A percentile compares a stretch with the other conserved stretches of the same genome.
Conservation (phyloP, 257 asterid genomes). For the Vinca minor region DNA sequence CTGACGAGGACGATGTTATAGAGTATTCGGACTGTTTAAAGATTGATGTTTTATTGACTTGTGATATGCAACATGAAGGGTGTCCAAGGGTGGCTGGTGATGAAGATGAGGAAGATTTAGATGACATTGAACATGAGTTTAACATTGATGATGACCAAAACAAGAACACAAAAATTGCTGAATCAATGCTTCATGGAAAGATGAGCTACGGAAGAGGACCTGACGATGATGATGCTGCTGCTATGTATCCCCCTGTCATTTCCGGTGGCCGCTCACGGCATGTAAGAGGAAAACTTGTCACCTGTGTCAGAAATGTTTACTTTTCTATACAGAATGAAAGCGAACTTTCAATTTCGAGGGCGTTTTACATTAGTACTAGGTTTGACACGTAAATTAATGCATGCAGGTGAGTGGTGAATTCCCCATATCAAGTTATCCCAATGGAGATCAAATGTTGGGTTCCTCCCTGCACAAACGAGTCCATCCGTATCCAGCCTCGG, state of each 20-base stretch:
- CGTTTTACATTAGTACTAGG: background rate
- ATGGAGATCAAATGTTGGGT: slow-evolving; percentile 66
- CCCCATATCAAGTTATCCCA: slow-evolving; percentile 45
- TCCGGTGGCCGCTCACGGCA: slow-evolving; percentile 68
- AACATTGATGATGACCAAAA: slow-evolving; percentile 59
- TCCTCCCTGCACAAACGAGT: slow-evolving; percentile 73
- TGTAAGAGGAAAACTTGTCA: slow-evolving; percentile 34
- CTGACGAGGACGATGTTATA: no score
- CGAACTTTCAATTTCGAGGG: no score
- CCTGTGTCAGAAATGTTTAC: no score
- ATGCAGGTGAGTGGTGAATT: slow-evolving; percentile 82
- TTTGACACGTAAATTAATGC: background rate
- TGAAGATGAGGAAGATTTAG: slow-evolving; percentile 90
- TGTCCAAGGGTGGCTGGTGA: slow-evolving; percentile 96
- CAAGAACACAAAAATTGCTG: slow-evolving; percentile 58
- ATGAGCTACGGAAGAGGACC: slow-evolving; percentile 96
- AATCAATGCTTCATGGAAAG: slow-evolving; percentile 91
- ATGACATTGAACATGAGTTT: slow-evolving; percentile 93
- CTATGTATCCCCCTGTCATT: slow-evolving; percentile 74
- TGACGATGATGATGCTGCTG: slow-evolving; percentile 56
- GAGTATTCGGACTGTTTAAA: background rate
- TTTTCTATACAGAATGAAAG: no score
- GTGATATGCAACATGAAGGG: slow-evolving; percentile 51
- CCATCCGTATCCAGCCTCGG: slow-evolving; percentile 66
- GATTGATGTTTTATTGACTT: background rate